phyloP scores from a whole-genome alignment of 176 grass and related monocot genomes.

The barley (Hordeum vulgare) region DNA sequence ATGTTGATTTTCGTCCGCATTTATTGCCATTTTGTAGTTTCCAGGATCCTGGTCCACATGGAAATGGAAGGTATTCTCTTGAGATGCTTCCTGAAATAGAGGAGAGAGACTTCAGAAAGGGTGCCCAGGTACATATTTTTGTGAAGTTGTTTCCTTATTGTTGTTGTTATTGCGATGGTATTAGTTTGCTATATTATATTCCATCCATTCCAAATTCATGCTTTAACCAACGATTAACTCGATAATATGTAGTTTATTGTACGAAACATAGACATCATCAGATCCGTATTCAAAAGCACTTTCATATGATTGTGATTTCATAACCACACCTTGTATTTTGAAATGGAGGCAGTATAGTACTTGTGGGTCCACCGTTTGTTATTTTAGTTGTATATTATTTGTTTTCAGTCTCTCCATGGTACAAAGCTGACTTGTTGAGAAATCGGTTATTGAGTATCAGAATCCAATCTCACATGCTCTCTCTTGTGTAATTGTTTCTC shows the following conservation, averaged over 20 bases:
- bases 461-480: conserved; percentile 22
- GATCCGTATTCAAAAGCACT: no score
- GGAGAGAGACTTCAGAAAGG: conserved; percentile 86
- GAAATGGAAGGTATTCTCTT: conserved; percentile 76
- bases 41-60: conserved; percentile 95
- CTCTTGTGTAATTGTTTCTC: conserved; percentile 2
- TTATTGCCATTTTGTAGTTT: conserved; percentile 59
- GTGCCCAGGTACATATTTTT: conserved; percentile 69
- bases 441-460: neutral
- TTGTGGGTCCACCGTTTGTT: neutral
- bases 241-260: neutral
- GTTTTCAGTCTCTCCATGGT: neutral
- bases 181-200: conserved; percentile 2
- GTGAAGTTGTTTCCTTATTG: neutral
- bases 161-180: neutral
- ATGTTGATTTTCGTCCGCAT: conserved; percentile 24
- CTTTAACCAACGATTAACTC: neutral
- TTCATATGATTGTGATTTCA: no score
- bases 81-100: conserved; percentile 87
- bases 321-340: neutral
- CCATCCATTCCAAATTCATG: neutral
- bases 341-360: neutral
- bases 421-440: neutral
- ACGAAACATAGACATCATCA: no score
- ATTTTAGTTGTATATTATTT: conserved; percentile 10